phyloP scores from a whole-genome alignment of 2,329 filamentous ascomycete genomes.

The Aspergillus fructus region DNA sequence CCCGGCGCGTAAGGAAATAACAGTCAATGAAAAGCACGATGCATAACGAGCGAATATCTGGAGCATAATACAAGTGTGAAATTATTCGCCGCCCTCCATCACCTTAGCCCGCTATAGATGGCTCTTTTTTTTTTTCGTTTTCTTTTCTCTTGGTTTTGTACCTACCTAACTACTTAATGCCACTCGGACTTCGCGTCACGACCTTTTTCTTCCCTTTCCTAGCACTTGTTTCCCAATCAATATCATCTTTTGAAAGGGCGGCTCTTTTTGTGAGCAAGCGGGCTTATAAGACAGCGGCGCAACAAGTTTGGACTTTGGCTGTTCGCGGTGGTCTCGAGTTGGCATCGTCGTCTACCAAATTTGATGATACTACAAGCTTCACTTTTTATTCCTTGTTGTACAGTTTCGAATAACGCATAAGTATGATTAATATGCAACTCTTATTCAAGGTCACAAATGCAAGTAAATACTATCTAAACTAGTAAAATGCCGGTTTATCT shows the following conservation, averaged over 20 bases:
- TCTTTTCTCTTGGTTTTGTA: background rate
- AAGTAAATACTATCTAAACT: background rate
- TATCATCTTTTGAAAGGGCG: no score
- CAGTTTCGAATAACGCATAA: background rate
- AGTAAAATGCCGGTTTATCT: background rate
- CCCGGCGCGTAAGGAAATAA: conserved; percentile 73
- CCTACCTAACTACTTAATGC: background rate
- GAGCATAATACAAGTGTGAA: background rate
- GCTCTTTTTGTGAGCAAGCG: no score
- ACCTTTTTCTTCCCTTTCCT: background rate
- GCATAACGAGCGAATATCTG: background rate
- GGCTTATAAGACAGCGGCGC: no score
- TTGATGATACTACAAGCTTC: background rate
- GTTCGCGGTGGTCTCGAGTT: background rate
- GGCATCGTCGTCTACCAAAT: background rate
- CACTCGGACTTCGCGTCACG: background rate
- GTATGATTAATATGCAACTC: background rate
- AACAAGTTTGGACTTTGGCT: no score
- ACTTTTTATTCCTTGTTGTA: background rate
- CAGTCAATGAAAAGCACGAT: background rate
- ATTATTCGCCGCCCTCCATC: background rate
- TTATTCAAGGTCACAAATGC: background rate
- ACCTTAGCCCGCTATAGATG: background rate
- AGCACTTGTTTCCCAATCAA: no score
- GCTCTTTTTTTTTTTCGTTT: background rate